phyloP scores from a whole-genome alignment of 169 alveolate genomes.

The Babesia ovata region DNA sequence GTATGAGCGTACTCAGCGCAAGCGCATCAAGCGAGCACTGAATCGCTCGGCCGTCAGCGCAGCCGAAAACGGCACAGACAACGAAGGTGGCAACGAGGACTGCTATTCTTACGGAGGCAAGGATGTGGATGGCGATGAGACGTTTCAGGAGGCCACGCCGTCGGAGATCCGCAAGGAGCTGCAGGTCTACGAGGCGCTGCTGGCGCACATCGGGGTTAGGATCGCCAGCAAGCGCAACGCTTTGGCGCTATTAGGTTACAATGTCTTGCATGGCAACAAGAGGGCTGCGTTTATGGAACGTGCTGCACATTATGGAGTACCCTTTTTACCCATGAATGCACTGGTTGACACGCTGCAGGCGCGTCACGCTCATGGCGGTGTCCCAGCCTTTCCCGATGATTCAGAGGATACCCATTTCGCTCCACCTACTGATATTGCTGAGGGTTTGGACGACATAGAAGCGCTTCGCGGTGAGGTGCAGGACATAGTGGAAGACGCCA shows the following conservation, averaged over 20 bases:
- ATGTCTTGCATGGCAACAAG: not conserved
- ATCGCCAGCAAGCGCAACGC: constrained; percentile 45
- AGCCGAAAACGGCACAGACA: not conserved
- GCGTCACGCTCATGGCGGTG: not conserved
- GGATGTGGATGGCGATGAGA: not conserved
- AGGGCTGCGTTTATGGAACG: constrained; percentile 7
- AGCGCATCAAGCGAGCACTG: constrained; percentile 3
- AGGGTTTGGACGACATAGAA: not conserved
- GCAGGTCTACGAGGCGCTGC: constrained; percentile 7
- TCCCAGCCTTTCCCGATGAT: not conserved
- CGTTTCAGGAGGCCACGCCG: not conserved
- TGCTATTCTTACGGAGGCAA: too few relatives aligned
- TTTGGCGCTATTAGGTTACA: not conserved
- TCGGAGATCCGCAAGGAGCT: constrained; percentile 22
- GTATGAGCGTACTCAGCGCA: constrained; percentile 18
- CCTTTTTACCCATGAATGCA: constrained; percentile 18
- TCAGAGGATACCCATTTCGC: not conserved
- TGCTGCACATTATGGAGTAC: not conserved
- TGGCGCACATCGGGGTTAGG: constrained; percentile 23
- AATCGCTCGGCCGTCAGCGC: not conserved
- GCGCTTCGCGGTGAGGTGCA: not conserved
- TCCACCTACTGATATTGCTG: not conserved
- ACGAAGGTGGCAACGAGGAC: not conserved
- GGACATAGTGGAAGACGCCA: not conserved
- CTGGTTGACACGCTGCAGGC: constrained; percentile 19